These are phyloP conservation scores for Dryadomyces quercus-mongolicae DNA, from an alignment of 2,329 filamentous ascomycete species.

Conservation along the genomic window DNA sequence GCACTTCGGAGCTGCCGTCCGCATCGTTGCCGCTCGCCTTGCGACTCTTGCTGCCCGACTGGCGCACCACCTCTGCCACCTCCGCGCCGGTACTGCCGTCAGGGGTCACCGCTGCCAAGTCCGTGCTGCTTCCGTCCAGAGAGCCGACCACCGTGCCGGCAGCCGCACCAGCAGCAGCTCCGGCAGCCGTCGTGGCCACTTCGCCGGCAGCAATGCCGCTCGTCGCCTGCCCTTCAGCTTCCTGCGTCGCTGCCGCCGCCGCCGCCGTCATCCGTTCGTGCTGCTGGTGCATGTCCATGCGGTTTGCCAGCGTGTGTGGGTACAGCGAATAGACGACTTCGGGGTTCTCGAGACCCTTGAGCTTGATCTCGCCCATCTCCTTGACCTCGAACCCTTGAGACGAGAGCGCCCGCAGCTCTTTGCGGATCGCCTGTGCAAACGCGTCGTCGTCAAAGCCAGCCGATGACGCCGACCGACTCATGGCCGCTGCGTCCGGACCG, in stretches of 20 bases:
- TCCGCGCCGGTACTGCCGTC: neutral
- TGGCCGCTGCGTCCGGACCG: constrained; percentile 27
- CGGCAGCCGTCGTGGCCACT: neutral
- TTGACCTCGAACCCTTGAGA: constrained; percentile 95
- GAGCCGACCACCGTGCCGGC: neutral
- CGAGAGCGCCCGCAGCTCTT: constrained; percentile 75
- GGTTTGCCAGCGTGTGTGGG: constrained; percentile 73
- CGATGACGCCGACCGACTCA: constrained; percentile 25
- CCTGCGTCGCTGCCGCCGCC: constrained; percentile 5
- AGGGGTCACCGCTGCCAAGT: neutral
- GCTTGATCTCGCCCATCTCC: constrained; percentile 79
- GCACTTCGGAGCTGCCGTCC: neutral
- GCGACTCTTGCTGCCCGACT: neutral
- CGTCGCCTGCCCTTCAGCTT: neutral
- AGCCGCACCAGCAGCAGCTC: neutral
- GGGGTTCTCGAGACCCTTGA: constrained; percentile 95
- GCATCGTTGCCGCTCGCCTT: no score
- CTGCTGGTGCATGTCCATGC: constrained; percentile 56
- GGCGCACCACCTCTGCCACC: neutral
- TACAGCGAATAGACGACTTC: constrained; percentile 94
- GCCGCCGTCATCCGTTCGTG: constrained; percentile 23
- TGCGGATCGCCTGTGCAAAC: constrained; percentile 65
- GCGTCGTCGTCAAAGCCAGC: constrained; percentile 65
- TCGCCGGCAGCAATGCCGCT: neutral
- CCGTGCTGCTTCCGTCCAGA: no score